phyloP scores from a whole-genome alignment of 1,284 basidiomycete genomes.

The Malassezia brasiliensis region DNA sequence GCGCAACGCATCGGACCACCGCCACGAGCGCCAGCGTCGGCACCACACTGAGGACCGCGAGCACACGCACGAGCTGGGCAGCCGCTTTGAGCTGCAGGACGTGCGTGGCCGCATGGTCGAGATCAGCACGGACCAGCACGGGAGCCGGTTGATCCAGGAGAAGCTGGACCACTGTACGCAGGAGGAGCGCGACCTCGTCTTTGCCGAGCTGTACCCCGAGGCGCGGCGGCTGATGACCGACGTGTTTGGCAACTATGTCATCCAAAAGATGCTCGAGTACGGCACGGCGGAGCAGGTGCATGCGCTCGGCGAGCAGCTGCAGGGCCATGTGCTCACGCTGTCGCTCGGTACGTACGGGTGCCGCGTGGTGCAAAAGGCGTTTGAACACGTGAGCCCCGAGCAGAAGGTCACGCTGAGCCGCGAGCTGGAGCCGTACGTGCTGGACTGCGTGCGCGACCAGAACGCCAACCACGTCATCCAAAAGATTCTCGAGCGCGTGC shows the following conservation, averaged over 20 bases:
- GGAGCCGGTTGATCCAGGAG: slow-evolving; percentile 57
- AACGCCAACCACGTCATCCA: slow-evolving; percentile 86
- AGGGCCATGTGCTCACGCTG: slow-evolving; percentile 66
- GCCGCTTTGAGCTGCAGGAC: slow-evolving; percentile 55
- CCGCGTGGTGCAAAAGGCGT: slow-evolving; percentile 51
- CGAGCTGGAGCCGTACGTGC: slow-evolving; percentile 70
- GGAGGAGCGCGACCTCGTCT: slow-evolving; percentile 56
- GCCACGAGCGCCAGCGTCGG: background rate
- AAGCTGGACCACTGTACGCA: slow-evolving; percentile 58
- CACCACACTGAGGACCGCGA: background rate
- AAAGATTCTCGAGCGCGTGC: slow-evolving; percentile 48
- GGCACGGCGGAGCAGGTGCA: slow-evolving; percentile 62
- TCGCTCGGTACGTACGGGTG: slow-evolving; percentile 94
- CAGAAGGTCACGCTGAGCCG: slow-evolving; percentile 35
- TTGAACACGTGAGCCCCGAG: slow-evolving; percentile 54
- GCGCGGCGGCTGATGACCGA: slow-evolving; percentile 75
- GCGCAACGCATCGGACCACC: background rate
- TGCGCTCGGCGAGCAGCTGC: slow-evolving; percentile 64
- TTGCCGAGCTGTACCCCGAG: slow-evolving; percentile 79
- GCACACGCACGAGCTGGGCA: background rate
- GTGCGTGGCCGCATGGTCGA: slow-evolving; percentile 78
- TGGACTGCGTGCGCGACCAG: slow-evolving; percentile 79
- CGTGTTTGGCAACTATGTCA: slow-evolving; percentile 90
- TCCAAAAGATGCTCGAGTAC: slow-evolving; percentile 89
- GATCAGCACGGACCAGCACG: slow-evolving; percentile 84